Percentiles rank a stretch among this genome's conserved stretches.
Conservation (phyloP, 495 filamentous ascomycete genomes). For the Jackrogersella multiformis region DNA sequence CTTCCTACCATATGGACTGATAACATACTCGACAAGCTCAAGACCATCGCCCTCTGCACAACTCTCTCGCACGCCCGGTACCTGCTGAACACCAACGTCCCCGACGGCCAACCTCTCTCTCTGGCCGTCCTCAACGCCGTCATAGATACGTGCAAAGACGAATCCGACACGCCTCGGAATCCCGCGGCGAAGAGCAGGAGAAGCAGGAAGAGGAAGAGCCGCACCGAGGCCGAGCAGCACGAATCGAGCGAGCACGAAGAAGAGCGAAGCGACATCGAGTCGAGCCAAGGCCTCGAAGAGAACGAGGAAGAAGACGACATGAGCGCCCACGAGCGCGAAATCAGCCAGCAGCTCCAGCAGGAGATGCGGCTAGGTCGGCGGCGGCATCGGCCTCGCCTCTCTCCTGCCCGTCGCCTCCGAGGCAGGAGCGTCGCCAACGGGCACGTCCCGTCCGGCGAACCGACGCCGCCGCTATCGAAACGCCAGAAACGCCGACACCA, state of each 20-base stretch:
- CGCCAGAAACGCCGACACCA: constrained; percentile 1
- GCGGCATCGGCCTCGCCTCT: neutral
- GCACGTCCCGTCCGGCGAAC: neutral
- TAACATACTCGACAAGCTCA: constrained; percentile 6
- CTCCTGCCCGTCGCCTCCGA: neutral
- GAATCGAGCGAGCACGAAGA: neutral
- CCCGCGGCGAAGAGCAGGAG: constrained; percentile 1
- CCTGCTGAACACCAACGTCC: neutral
- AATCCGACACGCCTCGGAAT: neutral
- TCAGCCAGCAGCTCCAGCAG: neutral
- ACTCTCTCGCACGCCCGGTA: neutral
- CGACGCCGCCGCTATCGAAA: neutral
- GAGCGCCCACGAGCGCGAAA: neutral
- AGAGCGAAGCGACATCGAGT: neutral
- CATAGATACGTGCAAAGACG: constrained; percentile 1
- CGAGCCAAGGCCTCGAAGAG: neutral
- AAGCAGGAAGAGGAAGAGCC: neutral
- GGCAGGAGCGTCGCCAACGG: neutral
- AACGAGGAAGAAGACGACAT: neutral
- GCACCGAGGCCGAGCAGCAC: neutral
- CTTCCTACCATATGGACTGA: constrained; percentile 6
- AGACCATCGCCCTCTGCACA: constrained; percentile 6
- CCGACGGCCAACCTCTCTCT: constrained; percentile 4
- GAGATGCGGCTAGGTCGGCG: neutral
- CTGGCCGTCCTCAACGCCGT: constrained; percentile 2